Evolutionary conservation across 2,329 filamentous ascomycete genomes (phyloP).

Genomic region (Elsinoe australis): DNA sequence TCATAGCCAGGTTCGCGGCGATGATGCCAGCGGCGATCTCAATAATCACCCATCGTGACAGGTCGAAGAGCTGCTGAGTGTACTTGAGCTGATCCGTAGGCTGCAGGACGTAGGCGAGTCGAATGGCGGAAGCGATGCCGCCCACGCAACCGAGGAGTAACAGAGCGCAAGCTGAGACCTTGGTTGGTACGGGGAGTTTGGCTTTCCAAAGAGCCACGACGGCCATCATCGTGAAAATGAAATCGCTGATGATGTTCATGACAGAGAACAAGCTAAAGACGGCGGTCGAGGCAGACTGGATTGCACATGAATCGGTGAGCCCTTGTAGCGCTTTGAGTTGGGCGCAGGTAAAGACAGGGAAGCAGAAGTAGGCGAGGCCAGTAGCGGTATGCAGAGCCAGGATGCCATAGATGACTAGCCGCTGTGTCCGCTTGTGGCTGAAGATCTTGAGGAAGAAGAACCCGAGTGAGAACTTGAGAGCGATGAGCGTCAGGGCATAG

Average conservation of each 20-base stretch:
- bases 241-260: conserved; percentile 31
- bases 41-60: conserved; percentile 27
- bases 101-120: neutral
- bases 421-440: conserved; percentile 36
- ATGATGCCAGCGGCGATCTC: conserved; percentile 32
- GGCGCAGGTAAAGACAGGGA: conserved; percentile 44
- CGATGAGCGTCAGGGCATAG: conserved; percentile 40
- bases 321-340: conserved; percentile 39
- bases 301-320: conserved; percentile 22
- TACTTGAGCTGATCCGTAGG: conserved; percentile 22
- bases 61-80: conserved; percentile 23
- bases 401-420: conserved; percentile 36
- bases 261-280: conserved; percentile 20
- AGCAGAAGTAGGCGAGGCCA: conserved; percentile 41
- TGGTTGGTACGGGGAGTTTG: conserved; percentile 4
- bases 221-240: conserved; percentile 32
- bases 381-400: conserved; percentile 37
- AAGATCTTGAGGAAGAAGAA: conserved; percentile 43
- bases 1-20: conserved; percentile 29
- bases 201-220: conserved; percentile 31
- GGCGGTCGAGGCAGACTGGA: conserved; percentile 11
- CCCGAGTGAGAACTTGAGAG: conserved; percentile 44
- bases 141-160: neutral
- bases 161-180: neutral
- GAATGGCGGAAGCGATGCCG: neutral